phyloP scores from a whole-genome alignment of 2,329 filamentous ascomycete species.

The Dothistroma septosporum region DNA sequence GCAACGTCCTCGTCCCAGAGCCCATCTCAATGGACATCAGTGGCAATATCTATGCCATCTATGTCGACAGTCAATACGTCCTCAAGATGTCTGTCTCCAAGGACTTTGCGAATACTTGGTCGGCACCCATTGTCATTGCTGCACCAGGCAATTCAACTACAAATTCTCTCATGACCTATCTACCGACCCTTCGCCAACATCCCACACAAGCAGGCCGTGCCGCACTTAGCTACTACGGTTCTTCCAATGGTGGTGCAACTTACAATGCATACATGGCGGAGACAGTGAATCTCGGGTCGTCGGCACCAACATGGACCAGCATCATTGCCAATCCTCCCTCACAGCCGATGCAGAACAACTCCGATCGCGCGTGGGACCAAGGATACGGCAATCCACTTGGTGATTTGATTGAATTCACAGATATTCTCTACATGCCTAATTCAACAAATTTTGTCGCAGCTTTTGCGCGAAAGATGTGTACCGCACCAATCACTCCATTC shows the following conservation, averaged over 20 bases:
- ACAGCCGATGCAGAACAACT: conserved; percentile 7
- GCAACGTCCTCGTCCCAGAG: conserved; percentile 4
- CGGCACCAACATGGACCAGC: conserved; percentile 1
- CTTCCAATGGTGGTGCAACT: conserved; percentile 1
- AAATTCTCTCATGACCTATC: conserved; percentile 2
- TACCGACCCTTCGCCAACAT: conserved; percentile 6
- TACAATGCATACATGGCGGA: conserved; percentile 11
- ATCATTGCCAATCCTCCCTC: conserved; percentile 6
- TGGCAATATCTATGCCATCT: conserved; percentile 4
- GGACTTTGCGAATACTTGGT: conserved; percentile 6
- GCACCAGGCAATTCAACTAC: conserved; percentile 4
- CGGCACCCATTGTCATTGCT: conserved; percentile 3
- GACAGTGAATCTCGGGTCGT: background rate
- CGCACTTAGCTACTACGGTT: conserved; percentile 6
- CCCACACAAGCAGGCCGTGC: conserved; percentile 4
- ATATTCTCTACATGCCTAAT: conserved; percentile 2
- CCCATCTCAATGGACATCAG: conserved; percentile 2
- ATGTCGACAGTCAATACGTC: background rate
- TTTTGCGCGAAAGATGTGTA: conserved; percentile 7
- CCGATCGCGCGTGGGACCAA: conserved; percentile 2
- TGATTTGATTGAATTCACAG: conserved; percentile 6
- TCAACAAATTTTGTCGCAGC: conserved; percentile 7
- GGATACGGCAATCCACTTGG: conserved; percentile 6
- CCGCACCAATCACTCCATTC: background rate
- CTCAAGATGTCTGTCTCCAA: background rate